Evolutionary conservation across 805 yeast species (phyloP).

Genomic region (Torulaspora franciscae): DNA sequence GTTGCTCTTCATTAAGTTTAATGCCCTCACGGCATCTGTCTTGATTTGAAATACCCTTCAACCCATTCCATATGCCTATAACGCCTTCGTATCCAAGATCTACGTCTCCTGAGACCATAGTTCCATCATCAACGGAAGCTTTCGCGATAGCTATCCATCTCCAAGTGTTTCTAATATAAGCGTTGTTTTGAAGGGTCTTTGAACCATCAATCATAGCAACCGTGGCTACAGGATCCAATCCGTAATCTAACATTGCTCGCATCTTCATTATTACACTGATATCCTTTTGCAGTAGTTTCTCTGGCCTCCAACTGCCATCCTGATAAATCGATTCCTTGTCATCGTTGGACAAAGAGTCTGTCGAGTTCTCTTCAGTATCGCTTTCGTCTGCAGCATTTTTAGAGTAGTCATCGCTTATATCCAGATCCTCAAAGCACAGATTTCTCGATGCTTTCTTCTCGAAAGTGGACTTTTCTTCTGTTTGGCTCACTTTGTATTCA

Average conservation of each 20-base stretch:
- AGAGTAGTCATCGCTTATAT: conserved; percentile 25
- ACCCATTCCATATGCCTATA: conserved; percentile 82
- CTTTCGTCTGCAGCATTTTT: conserved; percentile 16
- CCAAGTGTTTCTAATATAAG: conserved; percentile 78
- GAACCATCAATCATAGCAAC: conserved; percentile 52
- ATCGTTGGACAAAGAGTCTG: conserved; percentile 20
- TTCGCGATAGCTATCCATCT: conserved; percentile 79
- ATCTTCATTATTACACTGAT: conserved; percentile 66
- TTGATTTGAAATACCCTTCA: conserved; percentile 47
- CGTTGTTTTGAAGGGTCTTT: conserved; percentile 45
- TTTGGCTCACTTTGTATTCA: conserved; percentile 26
- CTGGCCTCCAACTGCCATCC: conserved; percentile 30
- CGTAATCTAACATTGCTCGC: conserved; percentile 71
- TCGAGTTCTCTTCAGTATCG: conserved; percentile 18
- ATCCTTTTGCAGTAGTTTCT: conserved; percentile 58
- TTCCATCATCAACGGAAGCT: conserved; percentile 55
- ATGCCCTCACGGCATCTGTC: conserved; percentile 40
- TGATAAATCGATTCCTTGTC: conserved; percentile 21
- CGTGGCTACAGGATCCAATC: conserved; percentile 60
- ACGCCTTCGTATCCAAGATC: conserved; percentile 90
- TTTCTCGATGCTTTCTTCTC: conserved; percentile 23
- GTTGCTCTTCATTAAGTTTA: conserved; percentile 31
- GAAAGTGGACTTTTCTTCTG: conserved; percentile 17
- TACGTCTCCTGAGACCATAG: conserved; percentile 62
- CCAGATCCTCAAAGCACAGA: conserved; percentile 34